Evolutionary conservation across 108 stramenopile genomes (phyloP).

Genomic region (Discostella stelligeroides): DNA sequence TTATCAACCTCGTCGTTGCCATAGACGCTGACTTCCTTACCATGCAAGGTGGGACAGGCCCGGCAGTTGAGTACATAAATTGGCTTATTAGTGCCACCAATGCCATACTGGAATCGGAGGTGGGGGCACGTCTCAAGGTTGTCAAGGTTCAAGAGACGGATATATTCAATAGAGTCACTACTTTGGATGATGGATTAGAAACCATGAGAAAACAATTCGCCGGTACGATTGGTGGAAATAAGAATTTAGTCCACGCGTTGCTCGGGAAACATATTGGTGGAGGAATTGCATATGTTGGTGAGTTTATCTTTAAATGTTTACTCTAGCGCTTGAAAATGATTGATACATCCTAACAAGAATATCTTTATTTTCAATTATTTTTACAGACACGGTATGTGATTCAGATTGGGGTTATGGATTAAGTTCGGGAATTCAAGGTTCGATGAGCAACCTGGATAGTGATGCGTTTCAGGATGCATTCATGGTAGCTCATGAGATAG

Average conservation of each 20-base stretch:
- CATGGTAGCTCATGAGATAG: constrained; percentile 30
- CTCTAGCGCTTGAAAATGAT: too few relatives aligned
- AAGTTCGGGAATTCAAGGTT: constrained; percentile 24
- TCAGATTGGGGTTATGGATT: constrained; percentile 12
- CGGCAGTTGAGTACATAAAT: constrained; percentile 32
- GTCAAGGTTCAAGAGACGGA: constrained; percentile 17
- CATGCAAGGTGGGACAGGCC: constrained; percentile 6
- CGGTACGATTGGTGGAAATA: background rate
- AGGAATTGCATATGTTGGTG: constrained; percentile 29
- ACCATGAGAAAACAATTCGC: constrained; percentile 12
- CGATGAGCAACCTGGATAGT: constrained; percentile 16
- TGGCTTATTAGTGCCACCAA: constrained; percentile 30
- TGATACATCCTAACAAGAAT: too few relatives aligned
- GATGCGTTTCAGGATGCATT: constrained; percentile 26
- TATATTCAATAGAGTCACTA: background rate
- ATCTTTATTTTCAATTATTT: too few relatives aligned
- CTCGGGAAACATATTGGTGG: constrained; percentile 27
- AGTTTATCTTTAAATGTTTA: too few relatives aligned
- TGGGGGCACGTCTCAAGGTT: constrained; percentile 41
- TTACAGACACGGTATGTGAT: constrained; percentile 32
- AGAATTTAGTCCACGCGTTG: constrained; percentile 23
- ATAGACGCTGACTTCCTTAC: background rate
- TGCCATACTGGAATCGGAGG: constrained; percentile 41
- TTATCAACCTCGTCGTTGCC: background rate
- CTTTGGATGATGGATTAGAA: constrained; percentile 10